phyloP scores from a whole-genome alignment of 192 early-diverging fungal genomes.

The Mortierella alpina region DNA sequence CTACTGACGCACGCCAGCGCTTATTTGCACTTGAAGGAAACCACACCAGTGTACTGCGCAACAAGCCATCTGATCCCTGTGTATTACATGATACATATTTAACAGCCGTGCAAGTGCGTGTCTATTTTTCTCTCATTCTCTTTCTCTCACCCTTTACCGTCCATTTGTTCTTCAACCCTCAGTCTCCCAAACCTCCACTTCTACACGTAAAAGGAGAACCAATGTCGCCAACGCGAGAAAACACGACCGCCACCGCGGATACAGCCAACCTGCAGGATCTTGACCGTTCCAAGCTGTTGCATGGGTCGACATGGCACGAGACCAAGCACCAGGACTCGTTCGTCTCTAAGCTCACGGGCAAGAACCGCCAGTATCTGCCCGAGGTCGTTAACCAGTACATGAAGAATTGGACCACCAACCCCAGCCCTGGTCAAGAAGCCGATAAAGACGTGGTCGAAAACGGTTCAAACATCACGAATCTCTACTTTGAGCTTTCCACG shows the following conservation, averaged over 20 bases:
- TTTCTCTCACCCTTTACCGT: background rate
- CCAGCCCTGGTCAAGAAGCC: constrained; percentile 33
- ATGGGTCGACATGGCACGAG: constrained; percentile 23
- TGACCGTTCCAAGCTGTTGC: constrained; percentile 32
- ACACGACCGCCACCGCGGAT: background rate
- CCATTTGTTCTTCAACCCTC: background rate
- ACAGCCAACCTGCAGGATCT: constrained; percentile 9
- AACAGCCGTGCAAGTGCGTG: background rate
- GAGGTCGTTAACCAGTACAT: constrained; percentile 24
- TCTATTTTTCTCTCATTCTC: background rate
- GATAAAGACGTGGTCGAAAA: constrained; percentile 58
- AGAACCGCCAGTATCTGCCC: constrained; percentile 23
- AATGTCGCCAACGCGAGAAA: constrained; percentile 24
- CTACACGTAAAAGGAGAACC: background rate
- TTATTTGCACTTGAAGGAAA: too few species aligned
- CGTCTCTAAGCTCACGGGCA: constrained; percentile 29
- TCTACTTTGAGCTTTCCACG: constrained; percentile 70
- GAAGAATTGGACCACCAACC: constrained; percentile 13
- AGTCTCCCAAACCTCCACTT: background rate
- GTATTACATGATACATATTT: background rate
- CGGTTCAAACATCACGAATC: constrained; percentile 56
- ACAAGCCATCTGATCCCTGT: background rate
- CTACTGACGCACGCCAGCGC: too few species aligned
- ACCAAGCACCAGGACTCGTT: constrained; percentile 20
- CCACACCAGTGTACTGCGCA: background rate